These are phyloP conservation scores for Gastrodia elata DNA, from an alignment of 106 monocot genomes.

Conservation along the genomic window DNA sequence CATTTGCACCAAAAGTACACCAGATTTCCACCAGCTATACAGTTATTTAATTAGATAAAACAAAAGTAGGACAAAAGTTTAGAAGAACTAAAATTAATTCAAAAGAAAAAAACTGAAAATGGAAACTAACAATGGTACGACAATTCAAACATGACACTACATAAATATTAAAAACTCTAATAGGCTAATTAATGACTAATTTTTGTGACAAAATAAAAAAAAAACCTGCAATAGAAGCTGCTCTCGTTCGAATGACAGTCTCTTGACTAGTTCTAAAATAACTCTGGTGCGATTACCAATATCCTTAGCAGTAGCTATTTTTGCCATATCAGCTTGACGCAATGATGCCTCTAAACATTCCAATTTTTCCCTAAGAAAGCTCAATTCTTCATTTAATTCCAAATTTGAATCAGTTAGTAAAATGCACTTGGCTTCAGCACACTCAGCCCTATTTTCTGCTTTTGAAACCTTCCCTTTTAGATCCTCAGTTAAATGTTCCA, in stretches of 20 bases:
- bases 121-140: background rate
- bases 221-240: conserved; percentile 62
- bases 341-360: conserved; percentile 50
- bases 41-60: background rate
- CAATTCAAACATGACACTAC: conserved; percentile 2
- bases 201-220: background rate
- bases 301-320: conserved; percentile 48
- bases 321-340: conserved; percentile 46
- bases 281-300: conserved; percentile 62
- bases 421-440: conserved; percentile 57
- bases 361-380: conserved; percentile 47
- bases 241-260: conserved; percentile 66
- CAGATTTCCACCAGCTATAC: background rate
- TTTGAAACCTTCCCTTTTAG: conserved; percentile 65
- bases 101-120: background rate
- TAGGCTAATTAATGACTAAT: background rate
- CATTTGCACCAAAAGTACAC: too few relatives aligned
- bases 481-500: conserved; percentile 77
- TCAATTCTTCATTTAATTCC: conserved; percentile 70
- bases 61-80: background rate
- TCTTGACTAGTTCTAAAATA: conserved; percentile 55
- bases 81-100: background rate
- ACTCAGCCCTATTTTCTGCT: conserved; percentile 65
- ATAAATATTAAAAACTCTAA: background rate
- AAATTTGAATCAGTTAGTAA: conserved; percentile 67